Percentiles rank a stretch among this genome's conserved stretches.
phyloP scores from a whole-genome alignment of 1,139 yeast genomes.

The Candida buenavistaensis region DNA sequence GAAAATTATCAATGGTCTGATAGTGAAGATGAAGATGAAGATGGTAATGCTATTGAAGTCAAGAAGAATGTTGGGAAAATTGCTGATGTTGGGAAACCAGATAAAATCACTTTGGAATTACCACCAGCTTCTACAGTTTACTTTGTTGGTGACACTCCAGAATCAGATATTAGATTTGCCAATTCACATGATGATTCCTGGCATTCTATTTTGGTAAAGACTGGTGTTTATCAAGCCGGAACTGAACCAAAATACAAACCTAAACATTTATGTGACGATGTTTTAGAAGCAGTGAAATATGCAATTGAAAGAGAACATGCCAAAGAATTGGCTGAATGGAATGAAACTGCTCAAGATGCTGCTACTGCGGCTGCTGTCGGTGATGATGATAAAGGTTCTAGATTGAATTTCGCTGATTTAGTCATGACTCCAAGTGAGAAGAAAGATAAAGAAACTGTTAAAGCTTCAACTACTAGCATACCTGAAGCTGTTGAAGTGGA shows the following conservation, averaged over 20 bases:
- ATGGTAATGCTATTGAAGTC: slow-evolving; percentile 16
- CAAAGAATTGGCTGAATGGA: slow-evolving; percentile 72
- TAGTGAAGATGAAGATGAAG: slow-evolving; percentile 31
- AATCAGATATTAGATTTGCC: slow-evolving; percentile 84
- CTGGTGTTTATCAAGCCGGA: slow-evolving; percentile 84
- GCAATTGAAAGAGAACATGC: slow-evolving; percentile 81
- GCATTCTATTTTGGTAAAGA: slow-evolving; percentile 81
- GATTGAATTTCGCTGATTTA: slow-evolving; percentile 47
- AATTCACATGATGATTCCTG: slow-evolving; percentile 82
- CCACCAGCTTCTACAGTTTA: slow-evolving; percentile 86
- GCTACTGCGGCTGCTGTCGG: no score
- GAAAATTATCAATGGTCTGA: slow-evolving; percentile 34
- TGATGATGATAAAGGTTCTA: slow-evolving; percentile 30
- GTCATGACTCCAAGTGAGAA: slow-evolving; percentile 49
- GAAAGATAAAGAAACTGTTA: slow-evolving; percentile 6
- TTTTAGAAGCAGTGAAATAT: slow-evolving; percentile 76
- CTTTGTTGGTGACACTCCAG: slow-evolving; percentile 93
- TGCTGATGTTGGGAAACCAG: slow-evolving; percentile 32
- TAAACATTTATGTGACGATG: slow-evolving; percentile 69
- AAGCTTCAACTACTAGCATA: slow-evolving; percentile 18
- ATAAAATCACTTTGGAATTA: slow-evolving; percentile 52
- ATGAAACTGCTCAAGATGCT: slow-evolving; percentile 45
- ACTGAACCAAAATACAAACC: slow-evolving; percentile 78
- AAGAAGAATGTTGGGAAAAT: slow-evolving; percentile 27
- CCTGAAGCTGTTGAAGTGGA: slow-evolving; percentile 35